Base-by-base conservation (phyloP, 768 basidiomycete species). In the Mrakia frigida region DNA sequence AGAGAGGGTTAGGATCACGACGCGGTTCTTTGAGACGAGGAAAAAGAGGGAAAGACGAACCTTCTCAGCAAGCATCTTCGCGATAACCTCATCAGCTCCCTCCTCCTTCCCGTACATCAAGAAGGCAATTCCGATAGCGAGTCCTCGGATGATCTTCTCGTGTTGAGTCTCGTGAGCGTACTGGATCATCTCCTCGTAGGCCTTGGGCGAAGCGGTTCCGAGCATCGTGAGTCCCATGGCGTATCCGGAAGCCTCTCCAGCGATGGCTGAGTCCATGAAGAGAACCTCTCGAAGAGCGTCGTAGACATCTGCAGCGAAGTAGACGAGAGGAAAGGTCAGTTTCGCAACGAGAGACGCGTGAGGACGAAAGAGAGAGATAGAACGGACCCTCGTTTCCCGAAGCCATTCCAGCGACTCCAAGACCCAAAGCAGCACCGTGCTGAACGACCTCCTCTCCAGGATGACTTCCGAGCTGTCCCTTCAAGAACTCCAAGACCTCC, bases 151-250 rank as follows among this genome's bases (percentile, higher is more conserved):
- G 81, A 98, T 98, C 86, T 98, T 99, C 86, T 99, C 97, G 82
- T 98, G 97, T 81, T 97, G 94, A 1, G 97, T 99, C 82, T 99
- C 97, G 74, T 91, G 89, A 39, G 97, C 94, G 81, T 99, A 99
- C 72, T 90, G 88, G 75, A 98, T 86, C 96, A 98, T 98, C 85
- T 99, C 97, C 39, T 92, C 90, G 50, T 94, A 89, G 73, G 89
- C 89, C 52, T 88, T 90, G 39, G 87, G 86, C 60, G 89, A 90
- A 23, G 89, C 94, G 3, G 93, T 94, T n/a, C 94, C 97, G 9
- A 99, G 87, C 95, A 98, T 98, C 81, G 98, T 89, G 73, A 99
- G 86, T 43, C 97, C 97, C 95, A 99, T 98, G 1, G 95, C 92
- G 83, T 93, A 98, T 21, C 97, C 97, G 56, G 94, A 89, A 7